Evolutionary conservation across 129 eudicot species (phyloP).

Genomic region (Arctium lappa): DNA sequence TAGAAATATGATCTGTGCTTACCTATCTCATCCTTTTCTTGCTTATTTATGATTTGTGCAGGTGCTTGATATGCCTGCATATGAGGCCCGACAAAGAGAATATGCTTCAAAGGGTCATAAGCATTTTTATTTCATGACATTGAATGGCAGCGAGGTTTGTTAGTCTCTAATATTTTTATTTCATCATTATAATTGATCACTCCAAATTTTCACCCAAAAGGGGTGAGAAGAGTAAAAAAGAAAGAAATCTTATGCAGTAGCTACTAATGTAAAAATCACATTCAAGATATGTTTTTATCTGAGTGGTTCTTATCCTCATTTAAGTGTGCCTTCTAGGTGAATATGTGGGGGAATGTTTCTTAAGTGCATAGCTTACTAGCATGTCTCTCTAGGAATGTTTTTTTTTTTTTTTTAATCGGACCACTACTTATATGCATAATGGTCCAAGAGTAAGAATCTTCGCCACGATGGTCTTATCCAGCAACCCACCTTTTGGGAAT

Average conservation of each 20-base stretch:
- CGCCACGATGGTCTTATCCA: neutral
- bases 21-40: neutral
- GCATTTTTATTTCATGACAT: slow-evolving; percentile 96
- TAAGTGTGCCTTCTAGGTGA: neutral
- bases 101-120: slow-evolving; percentile 84
- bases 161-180: neutral
- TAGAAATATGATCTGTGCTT: neutral
- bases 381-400: neutral
- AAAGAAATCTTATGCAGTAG: neutral
- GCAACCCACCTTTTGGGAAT: neutral
- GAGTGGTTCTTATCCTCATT: neutral
- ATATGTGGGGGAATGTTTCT: neutral
- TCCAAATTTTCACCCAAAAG: neutral
- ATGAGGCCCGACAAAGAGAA: slow-evolving; percentile 82
- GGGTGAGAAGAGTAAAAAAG: slow-evolving; percentile 8
- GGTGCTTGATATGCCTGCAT: slow-evolving; percentile 92
- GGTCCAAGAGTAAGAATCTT: neutral
- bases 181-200: neutral
- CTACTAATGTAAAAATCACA: neutral
- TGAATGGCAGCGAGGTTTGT: slow-evolving; percentile 87
- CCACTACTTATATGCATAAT: neutral
- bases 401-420: too few relatives aligned
- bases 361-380: neutral
- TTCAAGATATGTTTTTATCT: neutral
- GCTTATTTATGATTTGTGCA: slow-evolving; percentile 14